phyloP scores from a whole-genome alignment of 768 basidiomycete genomes.

The Tylopilus vinaceipallidus region DNA sequence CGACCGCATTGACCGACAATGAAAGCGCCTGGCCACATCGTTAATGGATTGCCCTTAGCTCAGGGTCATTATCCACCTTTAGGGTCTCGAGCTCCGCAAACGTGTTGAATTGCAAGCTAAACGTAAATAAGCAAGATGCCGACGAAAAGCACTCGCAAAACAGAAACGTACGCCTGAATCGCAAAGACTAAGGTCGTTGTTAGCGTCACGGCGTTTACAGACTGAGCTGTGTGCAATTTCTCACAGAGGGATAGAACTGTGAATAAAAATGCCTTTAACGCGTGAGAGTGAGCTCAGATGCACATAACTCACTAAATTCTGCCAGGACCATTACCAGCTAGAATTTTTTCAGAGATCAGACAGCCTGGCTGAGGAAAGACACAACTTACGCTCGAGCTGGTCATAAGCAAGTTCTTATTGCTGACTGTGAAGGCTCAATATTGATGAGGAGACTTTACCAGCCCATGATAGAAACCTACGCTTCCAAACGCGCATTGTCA shows the following conservation, averaged over 20 bases:
- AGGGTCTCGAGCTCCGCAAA: conserved; percentile 43
- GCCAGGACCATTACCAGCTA: conserved; percentile 33
- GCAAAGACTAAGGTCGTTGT: conserved; percentile 42
- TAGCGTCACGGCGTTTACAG: neutral
- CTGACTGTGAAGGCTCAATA: conserved; percentile 38
- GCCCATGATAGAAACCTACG: conserved; percentile 35
- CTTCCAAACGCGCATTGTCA: conserved; percentile 48
- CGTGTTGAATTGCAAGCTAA: conserved; percentile 39
- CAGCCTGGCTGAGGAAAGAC: neutral
- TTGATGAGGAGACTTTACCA: neutral
- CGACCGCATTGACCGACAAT: conserved; percentile 49
- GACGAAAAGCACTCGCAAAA: neutral
- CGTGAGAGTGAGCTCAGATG: neutral
- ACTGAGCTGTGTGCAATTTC: conserved; percentile 5
- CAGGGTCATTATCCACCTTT: conserved; percentile 34
- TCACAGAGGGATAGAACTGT: conserved; percentile 34
- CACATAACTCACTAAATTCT: conserved; percentile 35
- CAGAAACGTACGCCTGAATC: conserved; percentile 33
- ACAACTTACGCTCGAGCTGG: conserved; percentile 29
- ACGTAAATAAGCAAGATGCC: conserved; percentile 10
- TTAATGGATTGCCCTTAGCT: neutral
- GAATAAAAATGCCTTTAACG: conserved; percentile 5
- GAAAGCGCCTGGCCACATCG: conserved; percentile 34
- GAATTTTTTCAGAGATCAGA: neutral
- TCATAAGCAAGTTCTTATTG: conserved; percentile 42